phyloP scores from a whole-genome alignment of 2,329 filamentous ascomycete genomes.

The Trichoderma sp. region DNA sequence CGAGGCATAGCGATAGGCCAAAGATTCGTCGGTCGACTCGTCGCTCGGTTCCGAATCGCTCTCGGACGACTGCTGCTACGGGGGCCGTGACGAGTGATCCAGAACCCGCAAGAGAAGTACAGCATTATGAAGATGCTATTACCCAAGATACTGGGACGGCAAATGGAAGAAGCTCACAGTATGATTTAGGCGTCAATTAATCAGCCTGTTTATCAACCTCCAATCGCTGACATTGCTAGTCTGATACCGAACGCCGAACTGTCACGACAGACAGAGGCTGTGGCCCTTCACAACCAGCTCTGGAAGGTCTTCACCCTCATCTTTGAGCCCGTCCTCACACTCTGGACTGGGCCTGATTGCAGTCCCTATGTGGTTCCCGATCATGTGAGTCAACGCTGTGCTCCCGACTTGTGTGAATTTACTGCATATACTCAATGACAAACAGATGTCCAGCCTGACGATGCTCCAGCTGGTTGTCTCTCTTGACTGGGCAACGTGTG shows the following conservation, averaged over 20 bases:
- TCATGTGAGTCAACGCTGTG: background rate
- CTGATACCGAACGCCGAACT: background rate
- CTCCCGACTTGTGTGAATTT: background rate
- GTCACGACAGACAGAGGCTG: background rate
- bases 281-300: background rate
- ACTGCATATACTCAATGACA: background rate
- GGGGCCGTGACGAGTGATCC: background rate
- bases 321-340: slow-evolving; percentile 3
- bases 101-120: background rate
- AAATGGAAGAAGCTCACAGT: background rate
- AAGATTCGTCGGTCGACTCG: slow-evolving; percentile 1
- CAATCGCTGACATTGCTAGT: background rate
- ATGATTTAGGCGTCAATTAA: background rate
- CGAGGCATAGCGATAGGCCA: background rate
- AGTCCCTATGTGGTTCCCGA: slow-evolving; percentile 10
- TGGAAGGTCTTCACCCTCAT: slow-evolving; percentile 11
- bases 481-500: slow-evolving; percentile 9
- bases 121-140: background rate
- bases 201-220: background rate
- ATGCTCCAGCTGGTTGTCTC: slow-evolving; percentile 7
- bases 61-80: background rate
- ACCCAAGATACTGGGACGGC: background rate
- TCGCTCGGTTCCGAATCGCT: background rate
- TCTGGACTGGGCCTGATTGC: slow-evolving; percentile 14
- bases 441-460: background rate